Conservation (phyloP, 2,329 filamentous ascomycete genomes). For the Colletotrichum tamarilloi region DNA sequence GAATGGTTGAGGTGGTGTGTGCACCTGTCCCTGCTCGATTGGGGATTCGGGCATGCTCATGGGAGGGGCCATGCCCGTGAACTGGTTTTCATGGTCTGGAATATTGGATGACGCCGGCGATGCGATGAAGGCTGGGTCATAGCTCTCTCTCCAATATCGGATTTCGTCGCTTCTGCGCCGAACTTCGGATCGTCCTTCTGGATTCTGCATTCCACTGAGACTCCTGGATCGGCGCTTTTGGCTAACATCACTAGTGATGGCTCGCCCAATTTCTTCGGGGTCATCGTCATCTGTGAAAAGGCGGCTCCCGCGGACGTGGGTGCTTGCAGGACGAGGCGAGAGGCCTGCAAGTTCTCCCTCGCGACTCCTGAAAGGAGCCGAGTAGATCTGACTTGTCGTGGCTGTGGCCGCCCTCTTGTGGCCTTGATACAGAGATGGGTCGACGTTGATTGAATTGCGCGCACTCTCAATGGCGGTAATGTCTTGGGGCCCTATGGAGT, state of each 20-base stretch:
- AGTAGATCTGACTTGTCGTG: constrained; percentile 51
- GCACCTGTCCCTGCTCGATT: constrained; percentile 45
- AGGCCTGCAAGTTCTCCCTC: constrained; percentile 63
- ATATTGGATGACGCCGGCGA: constrained; percentile 63
- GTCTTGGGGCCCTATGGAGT: constrained; percentile 69
- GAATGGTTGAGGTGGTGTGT: constrained; percentile 61
- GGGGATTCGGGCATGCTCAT: constrained; percentile 47
- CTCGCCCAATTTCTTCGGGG: constrained; percentile 69
- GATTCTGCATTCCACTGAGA: constrained; percentile 52
- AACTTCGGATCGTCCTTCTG: constrained; percentile 15
- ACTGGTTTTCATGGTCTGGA: constrained; percentile 50
- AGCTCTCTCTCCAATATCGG: constrained; percentile 72
- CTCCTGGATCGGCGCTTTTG: constrained; percentile 69
- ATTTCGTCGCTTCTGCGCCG: constrained; percentile 73
- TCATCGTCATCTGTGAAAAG: constrained; percentile 52
- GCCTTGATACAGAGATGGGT: constrained; percentile 48
- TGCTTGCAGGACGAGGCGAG: constrained; percentile 71
- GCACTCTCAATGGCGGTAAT: constrained; percentile 64
- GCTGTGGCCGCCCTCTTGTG: constrained; percentile 55
- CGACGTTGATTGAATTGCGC: constrained; percentile 63
- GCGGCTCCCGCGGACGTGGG: constrained; percentile 61
- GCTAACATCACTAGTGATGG: constrained; percentile 67
- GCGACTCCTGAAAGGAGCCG: constrained; percentile 47
- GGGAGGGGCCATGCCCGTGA: constrained; percentile 40
- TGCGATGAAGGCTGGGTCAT: constrained; percentile 58